A percentile compares a stretch with the other conserved stretches of the same genome.
These are phyloP conservation scores for Claviceps sp. DNA, from an alignment of 2,329 filamentous ascomycete species.

Conservation along the genomic window DNA sequence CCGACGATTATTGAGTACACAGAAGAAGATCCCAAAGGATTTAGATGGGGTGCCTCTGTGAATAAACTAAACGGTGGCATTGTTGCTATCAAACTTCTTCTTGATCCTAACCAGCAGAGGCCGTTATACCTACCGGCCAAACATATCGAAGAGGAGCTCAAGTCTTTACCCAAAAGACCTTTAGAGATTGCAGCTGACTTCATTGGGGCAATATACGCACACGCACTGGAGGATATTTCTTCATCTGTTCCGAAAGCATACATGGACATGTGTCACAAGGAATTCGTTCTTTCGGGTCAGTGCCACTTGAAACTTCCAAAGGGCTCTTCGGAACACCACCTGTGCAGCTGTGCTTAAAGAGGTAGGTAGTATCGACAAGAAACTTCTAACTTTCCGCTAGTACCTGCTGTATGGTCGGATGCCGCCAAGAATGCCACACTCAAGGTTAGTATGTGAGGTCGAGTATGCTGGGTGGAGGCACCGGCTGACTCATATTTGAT, in stretches of 20 bases:
- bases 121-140: slow-evolving; percentile 6
- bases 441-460: slow-evolving; percentile 4
- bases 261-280: slow-evolving; percentile 7
- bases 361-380: neutral
- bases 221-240: slow-evolving; percentile 24
- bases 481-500: slow-evolving; percentile 6
- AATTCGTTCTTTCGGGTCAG: slow-evolving; percentile 31
- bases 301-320: neutral
- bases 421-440: slow-evolving; percentile 35
- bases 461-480: neutral
- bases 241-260: slow-evolving; percentile 8
- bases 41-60: slow-evolving; percentile 13
- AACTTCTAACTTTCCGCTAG: slow-evolving; percentile 18
- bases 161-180: slow-evolving; percentile 7
- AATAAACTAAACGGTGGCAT: slow-evolving; percentile 4
- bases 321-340: neutral
- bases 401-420: slow-evolving; percentile 46
- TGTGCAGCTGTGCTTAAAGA: neutral
- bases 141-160: slow-evolving; percentile 1
- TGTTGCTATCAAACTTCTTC: slow-evolving; percentile 9
- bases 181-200: slow-evolving; percentile 10
- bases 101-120: slow-evolving; percentile 8
- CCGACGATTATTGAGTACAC: slow-evolving; percentile 10
- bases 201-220: slow-evolving; percentile 9
- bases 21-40: slow-evolving; percentile 26